Evolutionary conservation across 257 asterid species (phyloP).

Genomic region (Echites panduratus): DNA sequence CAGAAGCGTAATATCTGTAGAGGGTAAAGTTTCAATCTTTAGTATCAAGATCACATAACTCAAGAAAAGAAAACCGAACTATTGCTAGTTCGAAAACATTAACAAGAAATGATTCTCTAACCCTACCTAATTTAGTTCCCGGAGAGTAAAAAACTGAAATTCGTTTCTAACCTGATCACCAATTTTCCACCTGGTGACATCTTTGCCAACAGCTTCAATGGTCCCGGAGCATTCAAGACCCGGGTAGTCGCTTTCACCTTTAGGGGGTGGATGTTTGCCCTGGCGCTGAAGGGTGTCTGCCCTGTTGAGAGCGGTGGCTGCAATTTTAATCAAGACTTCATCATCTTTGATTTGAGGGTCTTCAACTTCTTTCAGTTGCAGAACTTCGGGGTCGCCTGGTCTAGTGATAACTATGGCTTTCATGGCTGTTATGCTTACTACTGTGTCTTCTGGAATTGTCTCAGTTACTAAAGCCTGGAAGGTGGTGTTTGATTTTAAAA

Average conservation of each 20-base stretch:
- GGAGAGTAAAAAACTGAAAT: background rate
- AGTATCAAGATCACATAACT: background rate
- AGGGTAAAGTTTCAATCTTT: background rate
- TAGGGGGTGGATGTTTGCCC: conserved; percentile 66
- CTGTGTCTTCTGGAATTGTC: background rate
- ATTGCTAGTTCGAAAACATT: background rate
- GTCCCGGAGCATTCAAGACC: conserved; percentile 98
- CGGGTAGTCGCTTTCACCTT: conserved; percentile 64
- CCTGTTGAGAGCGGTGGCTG: conserved; percentile 80
- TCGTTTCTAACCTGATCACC: conserved; percentile 68
- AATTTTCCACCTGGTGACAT: conserved; percentile 67
- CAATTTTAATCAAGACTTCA: conserved; percentile 63
- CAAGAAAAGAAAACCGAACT: background rate
- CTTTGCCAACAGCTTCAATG: conserved; percentile 68
- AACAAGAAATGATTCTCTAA: background rate
- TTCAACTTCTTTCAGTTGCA: conserved; percentile 56
- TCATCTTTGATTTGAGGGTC: conserved; percentile 63
- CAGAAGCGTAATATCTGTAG: background rate
- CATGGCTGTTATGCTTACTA: conserved; percentile 34
- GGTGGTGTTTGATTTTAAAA: no score
- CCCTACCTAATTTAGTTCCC: background rate
- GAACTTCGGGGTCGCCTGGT: conserved; percentile 77
- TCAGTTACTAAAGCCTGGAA: background rate
- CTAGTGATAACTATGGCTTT: conserved; percentile 79
- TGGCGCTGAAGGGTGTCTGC: conserved; percentile 80